Conservation (phyloP, 2,329 filamentous ascomycete genomes). For the Hypoxylon sp. region DNA sequence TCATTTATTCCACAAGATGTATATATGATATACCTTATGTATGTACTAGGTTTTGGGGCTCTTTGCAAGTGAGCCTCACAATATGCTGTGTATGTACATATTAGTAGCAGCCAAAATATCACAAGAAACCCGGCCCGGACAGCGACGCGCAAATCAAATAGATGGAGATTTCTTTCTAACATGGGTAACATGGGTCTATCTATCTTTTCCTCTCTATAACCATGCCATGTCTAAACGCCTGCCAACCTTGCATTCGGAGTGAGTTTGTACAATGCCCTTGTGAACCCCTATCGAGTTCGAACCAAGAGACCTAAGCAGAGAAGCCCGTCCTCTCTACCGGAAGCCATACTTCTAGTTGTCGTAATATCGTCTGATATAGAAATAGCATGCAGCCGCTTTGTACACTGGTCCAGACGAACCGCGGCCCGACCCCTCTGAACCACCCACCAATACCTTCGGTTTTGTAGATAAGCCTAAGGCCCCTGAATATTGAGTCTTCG, state of each 20-base stretch:
- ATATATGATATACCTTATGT: too few relatives aligned
- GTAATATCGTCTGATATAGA: slow-evolving; percentile 87
- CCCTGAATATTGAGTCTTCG: slow-evolving; percentile 87
- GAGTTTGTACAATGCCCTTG: slow-evolving; percentile 34
- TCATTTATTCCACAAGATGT: too few relatives aligned
- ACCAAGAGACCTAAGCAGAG: slow-evolving; percentile 30
- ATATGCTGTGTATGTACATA: not conserved
- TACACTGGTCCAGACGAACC: slow-evolving; percentile 95
- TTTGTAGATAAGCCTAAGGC: slow-evolving; percentile 85
- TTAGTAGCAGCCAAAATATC: not conserved
- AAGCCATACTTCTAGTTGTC: slow-evolving; percentile 70
- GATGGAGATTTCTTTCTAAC: slow-evolving; percentile 39
- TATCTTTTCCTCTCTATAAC: slow-evolving; percentile 34
- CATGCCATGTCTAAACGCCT: slow-evolving; percentile 43
- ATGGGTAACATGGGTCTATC: too few relatives aligned
- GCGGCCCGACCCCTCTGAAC: slow-evolving; percentile 93
- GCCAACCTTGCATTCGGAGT: slow-evolving; percentile 42
- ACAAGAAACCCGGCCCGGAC: not conserved
- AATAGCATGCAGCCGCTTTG: slow-evolving; percentile 98
- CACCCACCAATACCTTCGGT: slow-evolving; percentile 88
- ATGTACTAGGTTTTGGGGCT: too few relatives aligned
- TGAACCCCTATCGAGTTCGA: slow-evolving; percentile 1
- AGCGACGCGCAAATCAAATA: not conserved
- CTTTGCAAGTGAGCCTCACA: too few relatives aligned
- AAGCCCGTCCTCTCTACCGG: slow-evolving; percentile 47